Percentiles rank a stretch among this genome's conserved stretches.
Evolutionary conservation across 2,329 filamentous ascomycete species (phyloP).

Genomic region (Pseudogymnoascus pannorum): DNA sequence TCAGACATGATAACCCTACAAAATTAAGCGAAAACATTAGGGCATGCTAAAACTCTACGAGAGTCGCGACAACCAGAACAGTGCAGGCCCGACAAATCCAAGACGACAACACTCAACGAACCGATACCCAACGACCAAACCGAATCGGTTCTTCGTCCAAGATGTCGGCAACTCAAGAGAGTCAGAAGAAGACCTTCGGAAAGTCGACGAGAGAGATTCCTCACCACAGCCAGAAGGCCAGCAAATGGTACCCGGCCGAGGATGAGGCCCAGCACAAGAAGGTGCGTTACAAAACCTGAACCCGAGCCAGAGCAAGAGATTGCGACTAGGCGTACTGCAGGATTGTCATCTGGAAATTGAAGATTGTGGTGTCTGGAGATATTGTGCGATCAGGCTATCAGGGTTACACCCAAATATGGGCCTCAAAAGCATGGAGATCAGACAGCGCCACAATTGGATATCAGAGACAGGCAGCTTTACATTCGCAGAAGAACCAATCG

Average conservation of each 20-base stretch:
- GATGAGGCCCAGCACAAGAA: constrained; percentile 85
- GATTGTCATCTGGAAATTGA: constrained; percentile 5
- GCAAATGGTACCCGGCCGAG: constrained; percentile 98
- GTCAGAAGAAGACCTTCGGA: constrained; percentile 83
- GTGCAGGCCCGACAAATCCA: constrained; percentile 14
- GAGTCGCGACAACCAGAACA: constrained; percentile 9
- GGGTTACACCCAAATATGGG: constrained; percentile 2
- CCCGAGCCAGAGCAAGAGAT: constrained; percentile 3
- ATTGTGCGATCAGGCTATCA: constrained; percentile 8
- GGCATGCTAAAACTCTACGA: constrained; percentile 9
- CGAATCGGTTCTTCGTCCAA: constrained; percentile 34
- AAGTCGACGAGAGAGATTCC: constrained; percentile 91
- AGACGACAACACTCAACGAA: constrained; percentile 24
- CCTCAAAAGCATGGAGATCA: not conserved
- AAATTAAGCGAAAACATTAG: constrained; percentile 12
- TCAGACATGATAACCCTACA: constrained; percentile 6
- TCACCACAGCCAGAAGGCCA: constrained; percentile 80
- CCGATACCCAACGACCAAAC: constrained; percentile 21
- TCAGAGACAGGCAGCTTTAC: not conserved
- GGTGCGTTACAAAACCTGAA: constrained; percentile 52
- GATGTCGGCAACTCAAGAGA: constrained; percentile 59
- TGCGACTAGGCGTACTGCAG: constrained; percentile 3
- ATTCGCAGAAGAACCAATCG: constrained; percentile 9
- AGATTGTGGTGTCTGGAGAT: constrained; percentile 8
- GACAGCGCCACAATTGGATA: constrained; percentile 8